Base-by-base conservation (phyloP, 306 rosid species). In the Pueraria montana region DNA sequence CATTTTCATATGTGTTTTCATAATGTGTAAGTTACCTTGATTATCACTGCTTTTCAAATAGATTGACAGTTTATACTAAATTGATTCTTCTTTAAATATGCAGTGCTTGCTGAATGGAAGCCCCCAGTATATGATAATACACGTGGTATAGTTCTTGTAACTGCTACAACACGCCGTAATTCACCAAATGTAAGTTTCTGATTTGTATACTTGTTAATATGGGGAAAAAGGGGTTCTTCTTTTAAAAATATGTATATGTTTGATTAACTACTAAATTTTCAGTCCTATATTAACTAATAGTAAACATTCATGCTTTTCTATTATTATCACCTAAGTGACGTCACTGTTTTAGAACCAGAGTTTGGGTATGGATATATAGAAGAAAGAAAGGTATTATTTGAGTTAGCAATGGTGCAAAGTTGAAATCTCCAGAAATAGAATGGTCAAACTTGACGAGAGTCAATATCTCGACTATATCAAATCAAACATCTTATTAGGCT, bases 41-140 rank as follows among this genome's bases (percentile, higher is more conserved):
- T 12, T 27, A 13, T 62, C 9, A 13, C 4, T 63, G 45, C 8
- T 63, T 2, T 63, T 16, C 18, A 30, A 63, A 63, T 63, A 45
- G 45, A 6, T 63, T 30, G 42, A 16, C 43, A 63, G 16, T 13
- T 62, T 27, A 13, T 27, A 62, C 5, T 14, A 36, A n/a, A 8
- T 8, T 36, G 48, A 36, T 18, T 38, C 10, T 67, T 81, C 18
- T 80, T 65, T 49, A 77, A 73, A 83, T 70, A 63, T 83, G 79
- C 91, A 91, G 98, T 94, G 70, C 93, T 94, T 80, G 86, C 98
- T 58, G 98, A 94, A 83, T 94, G 98, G 98, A 94, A 94, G 84
- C 97, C 98, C 80, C 97, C 98, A 8, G 94, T 94, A 42, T 94
- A 94, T 80, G 97, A 94, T 71, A 94, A 94, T 79, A 81, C 89